Evolutionary conservation across 106 monocot species (phyloP).

Genomic region (Dioscorea dumetorum): DNA sequence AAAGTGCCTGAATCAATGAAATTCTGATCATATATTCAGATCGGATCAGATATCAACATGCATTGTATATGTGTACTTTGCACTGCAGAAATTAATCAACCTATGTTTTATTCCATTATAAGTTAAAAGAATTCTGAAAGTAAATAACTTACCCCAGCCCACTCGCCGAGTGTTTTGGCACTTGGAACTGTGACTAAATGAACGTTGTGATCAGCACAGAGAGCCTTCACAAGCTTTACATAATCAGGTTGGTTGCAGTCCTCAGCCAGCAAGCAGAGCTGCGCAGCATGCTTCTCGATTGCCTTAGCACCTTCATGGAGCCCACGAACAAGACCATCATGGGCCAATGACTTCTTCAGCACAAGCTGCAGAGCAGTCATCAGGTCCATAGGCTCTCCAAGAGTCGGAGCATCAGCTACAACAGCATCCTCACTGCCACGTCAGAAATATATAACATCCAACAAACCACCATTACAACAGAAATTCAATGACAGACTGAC

Average conservation of each 20-base stretch:
- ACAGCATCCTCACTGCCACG: slow-evolving; percentile 29
- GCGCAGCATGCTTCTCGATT: slow-evolving; percentile 62
- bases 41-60: no score
- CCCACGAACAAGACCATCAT: slow-evolving; percentile 56
- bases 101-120: no score
- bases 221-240: slow-evolving; percentile 74
- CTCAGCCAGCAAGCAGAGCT: slow-evolving; percentile 70
- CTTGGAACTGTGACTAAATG: slow-evolving; percentile 65
- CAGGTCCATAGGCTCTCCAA: slow-evolving; percentile 73
- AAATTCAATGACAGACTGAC: no score
- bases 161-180: slow-evolving; percentile 80
- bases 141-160: slow-evolving; percentile 63
- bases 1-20: no score
- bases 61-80: no score
- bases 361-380: slow-evolving; percentile 69
- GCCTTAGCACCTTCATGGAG: slow-evolving; percentile 63
- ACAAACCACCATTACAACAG: no score
- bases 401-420: slow-evolving; percentile 16
- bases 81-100: no score
- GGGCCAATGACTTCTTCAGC: slow-evolving; percentile 53
- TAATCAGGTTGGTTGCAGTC: slow-evolving; percentile 87
- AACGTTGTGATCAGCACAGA: slow-evolving; percentile 78
- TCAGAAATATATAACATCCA: no score
- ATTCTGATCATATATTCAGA: no score
- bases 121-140: no score